Evolutionary conservation across 2,329 filamentous ascomycete species (phyloP).

Genomic region (Curvularia eragrostidis): DNA sequence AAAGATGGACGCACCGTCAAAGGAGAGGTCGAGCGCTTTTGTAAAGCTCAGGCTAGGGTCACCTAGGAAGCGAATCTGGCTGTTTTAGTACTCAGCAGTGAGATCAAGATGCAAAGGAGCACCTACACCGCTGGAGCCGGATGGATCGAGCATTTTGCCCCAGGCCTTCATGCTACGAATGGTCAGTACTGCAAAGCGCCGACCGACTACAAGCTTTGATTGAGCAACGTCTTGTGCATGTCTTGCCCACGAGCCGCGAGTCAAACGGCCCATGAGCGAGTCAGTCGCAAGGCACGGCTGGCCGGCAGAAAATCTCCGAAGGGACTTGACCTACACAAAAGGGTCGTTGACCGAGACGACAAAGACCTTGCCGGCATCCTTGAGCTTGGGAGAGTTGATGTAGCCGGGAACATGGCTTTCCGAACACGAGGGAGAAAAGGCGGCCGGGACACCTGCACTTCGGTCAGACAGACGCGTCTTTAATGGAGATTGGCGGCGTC

Average conservation of each 20-base stretch:
- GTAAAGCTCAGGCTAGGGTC: conserved; percentile 83
- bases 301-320: neutral
- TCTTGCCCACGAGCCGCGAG: conserved; percentile 21
- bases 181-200: conserved; percentile 24
- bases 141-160: conserved; percentile 77
- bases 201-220: conserved; percentile 12
- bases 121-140: conserved; percentile 76
- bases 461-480: conserved; percentile 15
- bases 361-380: conserved; percentile 82
- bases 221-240: conserved; percentile 14
- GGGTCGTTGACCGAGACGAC: conserved; percentile 93
- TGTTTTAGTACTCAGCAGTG: conserved; percentile 16
- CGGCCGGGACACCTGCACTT: conserved; percentile 49
- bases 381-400: conserved; percentile 78
- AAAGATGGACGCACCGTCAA: conserved; percentile 80
- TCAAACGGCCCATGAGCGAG: conserved; percentile 14
- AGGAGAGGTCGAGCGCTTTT: conserved; percentile 80
- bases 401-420: conserved; percentile 83
- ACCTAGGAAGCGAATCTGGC: conserved; percentile 84
- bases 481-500: conserved; percentile 5
- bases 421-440: conserved; percentile 66
- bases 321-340: conserved; percentile 75
- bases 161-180: conserved; percentile 82
- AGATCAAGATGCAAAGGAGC: neutral
- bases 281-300: conserved; percentile 18